These are phyloP conservation scores for Neonectria sp. DNA, from an alignment of 2,329 filamentous ascomycete genomes.

Conservation along the genomic window DNA sequence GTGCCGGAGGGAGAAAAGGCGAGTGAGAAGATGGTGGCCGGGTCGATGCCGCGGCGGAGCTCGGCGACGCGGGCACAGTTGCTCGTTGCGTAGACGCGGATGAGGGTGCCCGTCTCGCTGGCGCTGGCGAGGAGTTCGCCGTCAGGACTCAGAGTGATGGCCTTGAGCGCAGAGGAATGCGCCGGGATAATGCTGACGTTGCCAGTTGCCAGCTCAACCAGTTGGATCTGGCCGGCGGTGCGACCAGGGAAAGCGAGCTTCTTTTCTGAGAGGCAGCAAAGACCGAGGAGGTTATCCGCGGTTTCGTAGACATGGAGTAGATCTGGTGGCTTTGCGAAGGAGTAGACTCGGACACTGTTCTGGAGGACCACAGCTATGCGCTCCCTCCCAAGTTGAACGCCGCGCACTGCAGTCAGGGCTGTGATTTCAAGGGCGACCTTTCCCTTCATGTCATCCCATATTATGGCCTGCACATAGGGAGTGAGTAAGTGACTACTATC, in stretches of 20 bases:
- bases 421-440: conserved; percentile 83
- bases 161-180: conserved; percentile 84
- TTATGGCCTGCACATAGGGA: conserved; percentile 72
- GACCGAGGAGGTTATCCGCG: conserved; percentile 83
- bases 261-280: conserved; percentile 83
- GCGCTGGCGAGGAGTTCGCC: conserved; percentile 89
- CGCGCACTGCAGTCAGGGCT: conserved; percentile 84
- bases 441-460: conserved; percentile 91
- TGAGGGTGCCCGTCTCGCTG: conserved; percentile 90
- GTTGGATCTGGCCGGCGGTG: conserved; percentile 88
- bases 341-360: conserved; percentile 86
- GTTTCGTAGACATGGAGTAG: conserved; percentile 87
- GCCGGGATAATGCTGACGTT: conserved; percentile 96
- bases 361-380: conserved; percentile 86
- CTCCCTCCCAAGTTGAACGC: conserved; percentile 82
- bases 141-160: conserved; percentile 84
- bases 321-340: conserved; percentile 80
- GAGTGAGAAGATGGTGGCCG: conserved; percentile 88
- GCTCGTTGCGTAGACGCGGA: conserved; percentile 86
- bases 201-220: conserved; percentile 82
- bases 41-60: conserved; percentile 89
- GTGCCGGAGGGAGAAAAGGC: conserved; percentile 87
- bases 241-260: conserved; percentile 89
- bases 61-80: conserved; percentile 88
- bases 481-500: conserved; percentile 14